phyloP scores from a whole-genome alignment of 768 basidiomycete species.

The Hortiboletus campestris region DNA sequence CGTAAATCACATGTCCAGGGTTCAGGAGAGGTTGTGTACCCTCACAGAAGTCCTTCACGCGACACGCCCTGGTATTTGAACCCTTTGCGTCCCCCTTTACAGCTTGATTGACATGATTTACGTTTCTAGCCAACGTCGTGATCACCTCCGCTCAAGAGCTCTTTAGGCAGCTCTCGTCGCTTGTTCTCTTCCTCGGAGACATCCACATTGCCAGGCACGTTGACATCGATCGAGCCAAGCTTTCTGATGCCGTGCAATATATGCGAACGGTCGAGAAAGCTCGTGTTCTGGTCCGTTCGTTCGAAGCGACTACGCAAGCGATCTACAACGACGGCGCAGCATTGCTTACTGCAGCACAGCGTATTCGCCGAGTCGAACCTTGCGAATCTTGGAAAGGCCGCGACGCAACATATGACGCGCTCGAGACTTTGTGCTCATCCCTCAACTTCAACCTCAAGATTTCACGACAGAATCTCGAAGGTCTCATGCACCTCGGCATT shows the following conservation, averaged over 20 bases:
- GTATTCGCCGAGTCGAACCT: slow-evolving; percentile 25
- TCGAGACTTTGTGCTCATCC: slow-evolving; percentile 30
- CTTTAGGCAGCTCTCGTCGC: slow-evolving; percentile 39
- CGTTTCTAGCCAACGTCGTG: slow-evolving; percentile 22
- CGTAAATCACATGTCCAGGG: slow-evolving; percentile 20
- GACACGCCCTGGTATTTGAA: slow-evolving; percentile 21
- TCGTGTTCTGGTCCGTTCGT: slow-evolving; percentile 42
- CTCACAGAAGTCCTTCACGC: slow-evolving; percentile 20
- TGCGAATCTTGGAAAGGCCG: slow-evolving; percentile 24
- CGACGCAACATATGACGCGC: slow-evolving; percentile 25
- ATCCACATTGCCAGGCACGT: slow-evolving; percentile 52
- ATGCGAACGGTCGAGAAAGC: slow-evolving; percentile 45
- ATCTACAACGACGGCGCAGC: slow-evolving; percentile 48
- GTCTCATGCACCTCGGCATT: slow-evolving; percentile 35
- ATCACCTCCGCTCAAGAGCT: slow-evolving; percentile 30
- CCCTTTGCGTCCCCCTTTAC: background rate
- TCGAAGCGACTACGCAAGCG: slow-evolving; percentile 49
- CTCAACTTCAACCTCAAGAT: slow-evolving; percentile 36
- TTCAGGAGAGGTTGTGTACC: slow-evolving; percentile 29
- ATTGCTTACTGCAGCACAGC: slow-evolving; percentile 42
- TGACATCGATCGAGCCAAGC: slow-evolving; percentile 42
- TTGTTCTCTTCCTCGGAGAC: slow-evolving; percentile 43
- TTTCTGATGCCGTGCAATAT: slow-evolving; percentile 38
- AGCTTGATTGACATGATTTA: background rate
- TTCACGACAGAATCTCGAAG: slow-evolving; percentile 38